A percentile compares a stretch with the other conserved stretches of the same genome.
Evolutionary conservation across 2,329 filamentous ascomycete genomes (phyloP).

Genomic region (Ophiostoma himal-ulmi): DNA sequence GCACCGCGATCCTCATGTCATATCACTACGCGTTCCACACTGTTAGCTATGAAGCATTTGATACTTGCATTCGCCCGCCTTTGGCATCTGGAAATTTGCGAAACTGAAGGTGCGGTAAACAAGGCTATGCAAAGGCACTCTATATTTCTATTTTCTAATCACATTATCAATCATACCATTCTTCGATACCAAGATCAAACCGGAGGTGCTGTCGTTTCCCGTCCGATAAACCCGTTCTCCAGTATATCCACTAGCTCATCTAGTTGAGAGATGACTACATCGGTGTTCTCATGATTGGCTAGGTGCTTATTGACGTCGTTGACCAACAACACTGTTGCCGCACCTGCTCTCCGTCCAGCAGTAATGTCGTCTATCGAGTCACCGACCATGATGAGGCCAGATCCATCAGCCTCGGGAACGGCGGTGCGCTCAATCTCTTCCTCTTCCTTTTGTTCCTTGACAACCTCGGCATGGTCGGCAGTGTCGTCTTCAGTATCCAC

Average conservation of each 20-base stretch:
- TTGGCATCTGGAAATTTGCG: too few relatives aligned
- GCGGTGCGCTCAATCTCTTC: conserved; percentile 25
- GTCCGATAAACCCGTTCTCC: conserved; percentile 60
- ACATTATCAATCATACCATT: not conserved
- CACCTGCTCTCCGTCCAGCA: conserved; percentile 74
- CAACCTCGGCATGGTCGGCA: conserved; percentile 22
- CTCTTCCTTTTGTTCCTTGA: conserved; percentile 25
- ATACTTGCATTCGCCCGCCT: too few relatives aligned
- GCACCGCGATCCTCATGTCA: not conserved
- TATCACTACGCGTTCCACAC: not conserved
- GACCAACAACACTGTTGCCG: conserved; percentile 79
- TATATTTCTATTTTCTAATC: not conserved
- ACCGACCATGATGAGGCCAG: conserved; percentile 58
- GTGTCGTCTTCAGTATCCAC: conserved; percentile 21
- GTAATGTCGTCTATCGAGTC: conserved; percentile 91
- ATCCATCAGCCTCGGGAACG: conserved; percentile 38
- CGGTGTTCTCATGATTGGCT: conserved; percentile 66
- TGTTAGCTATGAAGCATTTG: not conserved
- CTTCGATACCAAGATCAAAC: not conserved
- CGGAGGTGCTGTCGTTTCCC: conserved; percentile 13
- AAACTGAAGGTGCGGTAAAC: too few relatives aligned
- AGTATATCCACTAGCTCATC: conserved; percentile 73
- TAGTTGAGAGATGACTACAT: conserved; percentile 63
- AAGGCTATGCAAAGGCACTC: not conserved
- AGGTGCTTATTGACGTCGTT: conserved; percentile 75